Conservation (phyloP, 1,139 yeast genomes). For the Hansenula lynferdii region DNA sequence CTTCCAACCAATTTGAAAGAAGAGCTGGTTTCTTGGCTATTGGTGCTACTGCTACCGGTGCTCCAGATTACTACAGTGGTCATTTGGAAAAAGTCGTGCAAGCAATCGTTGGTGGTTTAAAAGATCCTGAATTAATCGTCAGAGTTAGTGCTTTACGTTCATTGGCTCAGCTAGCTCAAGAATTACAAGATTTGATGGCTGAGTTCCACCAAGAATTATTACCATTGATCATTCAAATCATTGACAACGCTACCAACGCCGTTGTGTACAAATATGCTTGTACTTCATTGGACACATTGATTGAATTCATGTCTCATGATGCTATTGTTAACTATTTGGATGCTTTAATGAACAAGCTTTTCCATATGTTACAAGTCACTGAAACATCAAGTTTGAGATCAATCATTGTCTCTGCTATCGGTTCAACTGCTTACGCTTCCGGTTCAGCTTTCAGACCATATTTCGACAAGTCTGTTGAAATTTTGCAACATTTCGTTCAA, state of each 20-base stretch:
- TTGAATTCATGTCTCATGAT: slow-evolving; percentile 88
- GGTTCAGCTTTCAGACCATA: slow-evolving; percentile 85
- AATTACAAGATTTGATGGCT: slow-evolving; percentile 80
- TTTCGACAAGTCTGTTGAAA: slow-evolving; percentile 75
- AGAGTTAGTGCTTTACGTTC: slow-evolving; percentile 85
- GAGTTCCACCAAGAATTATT: slow-evolving; percentile 76
- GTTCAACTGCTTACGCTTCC: slow-evolving; percentile 94
- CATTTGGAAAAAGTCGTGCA: slow-evolving; percentile 74
- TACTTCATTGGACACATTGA: slow-evolving; percentile 82
- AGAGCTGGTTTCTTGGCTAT: slow-evolving; percentile 83
- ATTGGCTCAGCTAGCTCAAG: slow-evolving; percentile 72
- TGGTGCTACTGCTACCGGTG: slow-evolving; percentile 85
- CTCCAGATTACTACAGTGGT: slow-evolving; percentile 84
- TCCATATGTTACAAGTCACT: slow-evolving; percentile 68
- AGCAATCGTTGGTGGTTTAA: slow-evolving; percentile 68
- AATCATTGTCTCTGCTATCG: slow-evolving; percentile 92
- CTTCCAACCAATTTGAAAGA: slow-evolving; percentile 70
- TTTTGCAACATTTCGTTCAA: slow-evolving; percentile 75
- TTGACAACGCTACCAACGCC: slow-evolving; percentile 80
- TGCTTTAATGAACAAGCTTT: slow-evolving; percentile 85
- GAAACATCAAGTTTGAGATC: slow-evolving; percentile 67
- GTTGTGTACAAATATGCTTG: slow-evolving; percentile 91
- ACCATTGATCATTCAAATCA: slow-evolving; percentile 82
- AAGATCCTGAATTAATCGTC: slow-evolving; percentile 73
- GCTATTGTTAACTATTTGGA: slow-evolving; percentile 79